Conservation (phyloP, 257 asterid genomes). For the Voacanga thouarsii region DNA sequence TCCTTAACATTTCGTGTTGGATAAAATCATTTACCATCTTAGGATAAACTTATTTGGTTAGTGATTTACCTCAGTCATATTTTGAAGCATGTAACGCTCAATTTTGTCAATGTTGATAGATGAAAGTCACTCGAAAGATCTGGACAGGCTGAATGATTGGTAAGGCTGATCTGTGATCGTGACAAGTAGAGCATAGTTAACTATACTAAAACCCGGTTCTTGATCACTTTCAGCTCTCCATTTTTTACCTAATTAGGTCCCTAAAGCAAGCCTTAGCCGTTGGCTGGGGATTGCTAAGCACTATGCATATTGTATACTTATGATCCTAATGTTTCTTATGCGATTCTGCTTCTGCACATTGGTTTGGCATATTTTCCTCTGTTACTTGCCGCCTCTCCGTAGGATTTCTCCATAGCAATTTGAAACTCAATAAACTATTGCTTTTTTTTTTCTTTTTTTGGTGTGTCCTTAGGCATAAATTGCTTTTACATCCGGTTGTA, state of each 20-base stretch:
- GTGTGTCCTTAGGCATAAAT: not conserved
- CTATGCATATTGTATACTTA: too few species aligned
- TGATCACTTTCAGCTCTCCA: not conserved
- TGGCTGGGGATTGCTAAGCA: too few species aligned
- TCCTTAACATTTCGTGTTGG: slow-evolving; percentile 17
- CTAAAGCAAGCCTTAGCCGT: too few species aligned
- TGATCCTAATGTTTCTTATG: too few species aligned
- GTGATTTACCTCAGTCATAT: not conserved
- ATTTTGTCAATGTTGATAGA: too few species aligned
- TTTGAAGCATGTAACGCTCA: not conserved
- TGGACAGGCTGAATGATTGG: too few species aligned
- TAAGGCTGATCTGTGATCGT: too few species aligned
- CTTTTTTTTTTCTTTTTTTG: not conserved
- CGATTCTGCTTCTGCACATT: too few species aligned
- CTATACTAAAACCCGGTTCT: not conserved
- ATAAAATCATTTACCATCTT: slow-evolving; percentile 10
- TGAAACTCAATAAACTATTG: not conserved
- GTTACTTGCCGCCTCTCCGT: slow-evolving; percentile 14
- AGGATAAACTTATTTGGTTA: not conserved
- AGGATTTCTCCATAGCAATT: slow-evolving; percentile 10
- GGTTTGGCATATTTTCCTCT: too few species aligned
- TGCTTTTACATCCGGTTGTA: not conserved
- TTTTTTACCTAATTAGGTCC: too few species aligned
- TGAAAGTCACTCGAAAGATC: not conserved
- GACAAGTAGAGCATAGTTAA: too few species aligned